Conservation (phyloP, 1,284 basidiomycete species). For the Kwoniella shivajii region DNA sequence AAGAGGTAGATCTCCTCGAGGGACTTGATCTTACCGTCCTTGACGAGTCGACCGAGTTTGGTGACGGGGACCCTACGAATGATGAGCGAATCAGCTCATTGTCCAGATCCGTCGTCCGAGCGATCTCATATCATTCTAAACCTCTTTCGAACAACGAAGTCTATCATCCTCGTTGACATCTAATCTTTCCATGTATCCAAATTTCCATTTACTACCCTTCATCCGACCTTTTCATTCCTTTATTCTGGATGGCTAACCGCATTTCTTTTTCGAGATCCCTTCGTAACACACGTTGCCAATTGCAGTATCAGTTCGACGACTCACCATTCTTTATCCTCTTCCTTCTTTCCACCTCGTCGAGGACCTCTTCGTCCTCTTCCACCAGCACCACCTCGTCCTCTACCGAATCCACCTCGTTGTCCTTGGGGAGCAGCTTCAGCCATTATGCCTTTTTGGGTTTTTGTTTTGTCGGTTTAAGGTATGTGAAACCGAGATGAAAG, state of each 20-base stretch:
- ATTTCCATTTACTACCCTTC: neutral
- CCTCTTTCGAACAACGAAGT: no score
- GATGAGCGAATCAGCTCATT: neutral
- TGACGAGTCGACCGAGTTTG: slow-evolving; percentile 98
- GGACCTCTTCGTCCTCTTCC: slow-evolving; percentile 85
- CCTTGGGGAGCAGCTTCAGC: slow-evolving; percentile 42
- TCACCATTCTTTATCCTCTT: slow-evolving; percentile 99
- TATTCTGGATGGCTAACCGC: neutral
- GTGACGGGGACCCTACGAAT: slow-evolving; percentile 89
- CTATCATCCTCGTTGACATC: no score
- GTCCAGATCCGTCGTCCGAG: no score
- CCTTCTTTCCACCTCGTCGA: slow-evolving; percentile 94
- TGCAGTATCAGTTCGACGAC: slow-evolving; percentile 47
- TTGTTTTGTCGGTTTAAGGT: slow-evolving; percentile 1
- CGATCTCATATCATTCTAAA: no score
- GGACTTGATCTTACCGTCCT: slow-evolving; percentile 99
- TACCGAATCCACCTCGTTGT: slow-evolving; percentile 58
- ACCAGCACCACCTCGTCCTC: slow-evolving; percentile 88
- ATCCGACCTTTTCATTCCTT: neutral
- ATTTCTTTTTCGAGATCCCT: neutral
- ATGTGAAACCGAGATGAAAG: neutral
- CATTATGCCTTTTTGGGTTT: slow-evolving; percentile 43
- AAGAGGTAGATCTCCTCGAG: slow-evolving; percentile 99
- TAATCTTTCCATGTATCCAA: neutral
- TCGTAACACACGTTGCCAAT: no score